A percentile compares a stretch with the other conserved stretches of the same genome.
phyloP scores from a whole-genome alignment of 2,329 filamentous ascomycete species.

The Claviceps capensis region DNA sequence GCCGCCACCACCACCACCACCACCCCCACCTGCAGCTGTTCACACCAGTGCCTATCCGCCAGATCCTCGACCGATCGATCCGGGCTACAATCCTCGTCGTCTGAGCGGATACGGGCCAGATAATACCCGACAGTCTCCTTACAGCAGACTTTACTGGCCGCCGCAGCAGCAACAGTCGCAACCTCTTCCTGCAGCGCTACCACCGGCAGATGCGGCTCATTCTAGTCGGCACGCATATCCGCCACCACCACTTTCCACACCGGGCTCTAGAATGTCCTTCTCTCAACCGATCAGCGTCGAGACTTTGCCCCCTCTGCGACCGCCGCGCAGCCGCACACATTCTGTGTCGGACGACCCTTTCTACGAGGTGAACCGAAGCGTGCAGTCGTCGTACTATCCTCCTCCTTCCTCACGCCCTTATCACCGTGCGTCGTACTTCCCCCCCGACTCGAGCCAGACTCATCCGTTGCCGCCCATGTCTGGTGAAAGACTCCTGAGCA shows the following conservation, averaged over 20 bases:
- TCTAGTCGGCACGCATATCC: conserved; percentile 12
- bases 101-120: conserved; percentile 19
- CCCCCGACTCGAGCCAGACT: conserved; percentile 15
- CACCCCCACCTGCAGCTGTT: conserved; percentile 7
- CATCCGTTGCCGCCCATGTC: conserved; percentile 17
- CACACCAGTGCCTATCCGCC: conserved; percentile 12
- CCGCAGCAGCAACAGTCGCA: conserved; percentile 7
- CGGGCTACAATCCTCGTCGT: conserved; percentile 17
- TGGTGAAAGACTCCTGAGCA: conserved; percentile 21
- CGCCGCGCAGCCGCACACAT: conserved; percentile 21
- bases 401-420: conserved; percentile 16
- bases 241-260: conserved; percentile 9
- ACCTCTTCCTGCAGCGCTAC: background rate
- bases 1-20: conserved; percentile 4
- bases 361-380: conserved; percentile 17
- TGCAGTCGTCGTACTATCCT: conserved; percentile 20
- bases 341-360: conserved; percentile 20
- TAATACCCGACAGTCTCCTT: conserved; percentile 8
- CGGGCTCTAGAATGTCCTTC: conserved; percentile 20
- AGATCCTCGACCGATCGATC: conserved; percentile 20
- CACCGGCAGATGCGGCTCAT: conserved; percentile 3
- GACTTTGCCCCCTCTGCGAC: conserved; percentile 24
- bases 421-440: conserved; percentile 15
- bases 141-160: conserved; percentile 21
- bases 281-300: conserved; percentile 21